phyloP scores from a whole-genome alignment of 768 basidiomycete genomes.

The Suillus sp. region DNA sequence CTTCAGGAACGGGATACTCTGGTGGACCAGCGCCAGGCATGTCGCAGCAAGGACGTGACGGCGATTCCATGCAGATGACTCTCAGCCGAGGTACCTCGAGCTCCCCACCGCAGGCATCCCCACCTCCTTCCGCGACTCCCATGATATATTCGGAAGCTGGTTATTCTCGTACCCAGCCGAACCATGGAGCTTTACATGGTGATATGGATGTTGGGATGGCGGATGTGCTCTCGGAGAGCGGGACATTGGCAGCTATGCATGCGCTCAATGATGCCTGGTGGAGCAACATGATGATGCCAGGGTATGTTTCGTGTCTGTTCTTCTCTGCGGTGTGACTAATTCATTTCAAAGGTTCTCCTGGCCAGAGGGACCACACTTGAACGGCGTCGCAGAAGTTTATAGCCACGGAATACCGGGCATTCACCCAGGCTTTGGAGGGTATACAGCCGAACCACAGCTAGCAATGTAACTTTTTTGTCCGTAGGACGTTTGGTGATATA shows the following conservation, averaged over 20 bases:
- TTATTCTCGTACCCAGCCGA: conserved; percentile 42
- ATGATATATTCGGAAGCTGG: conserved; percentile 40
- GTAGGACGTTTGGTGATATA: background rate
- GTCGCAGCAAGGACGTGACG: conserved; percentile 22
- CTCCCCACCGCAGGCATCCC: background rate
- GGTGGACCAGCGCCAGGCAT: conserved; percentile 18
- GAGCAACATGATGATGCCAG: conserved; percentile 86
- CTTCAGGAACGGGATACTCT: conserved; percentile 25
- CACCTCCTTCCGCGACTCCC: conserved; percentile 1
- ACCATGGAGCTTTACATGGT: background rate
- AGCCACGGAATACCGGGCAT: conserved; percentile 20
- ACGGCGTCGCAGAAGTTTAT: conserved; percentile 22
- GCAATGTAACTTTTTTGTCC: conserved; percentile 22
- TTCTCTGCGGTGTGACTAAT: conserved; percentile 5
- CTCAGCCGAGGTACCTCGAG: background rate
- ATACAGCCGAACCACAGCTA: conserved; percentile 27
- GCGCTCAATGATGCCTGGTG: conserved; percentile 74
- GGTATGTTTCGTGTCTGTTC: conserved; percentile 41
- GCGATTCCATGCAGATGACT: conserved; percentile 37
- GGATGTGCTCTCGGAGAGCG: conserved; percentile 40
- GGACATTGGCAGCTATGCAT: conserved; percentile 72
- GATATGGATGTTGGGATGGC: conserved; percentile 27
- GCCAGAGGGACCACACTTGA: conserved; percentile 32
- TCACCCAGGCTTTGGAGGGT: conserved; percentile 22
- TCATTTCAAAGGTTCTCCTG: conserved; percentile 31